phyloP scores from a whole-genome alignment of 192 early-diverging fungal genomes.

The Glomus cerebriforme region DNA sequence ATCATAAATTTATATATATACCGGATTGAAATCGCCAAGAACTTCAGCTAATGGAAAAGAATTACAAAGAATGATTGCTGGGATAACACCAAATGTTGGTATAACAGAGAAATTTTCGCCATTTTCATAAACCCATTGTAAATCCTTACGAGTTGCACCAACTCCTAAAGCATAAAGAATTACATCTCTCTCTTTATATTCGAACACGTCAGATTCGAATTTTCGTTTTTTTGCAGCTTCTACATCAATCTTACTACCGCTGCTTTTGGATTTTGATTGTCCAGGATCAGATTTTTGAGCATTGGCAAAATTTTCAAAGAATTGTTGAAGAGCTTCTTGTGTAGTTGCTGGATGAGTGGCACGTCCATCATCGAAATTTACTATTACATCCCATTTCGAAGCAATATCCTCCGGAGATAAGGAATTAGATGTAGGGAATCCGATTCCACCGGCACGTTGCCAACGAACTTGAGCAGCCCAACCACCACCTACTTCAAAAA shows the following conservation, averaged over 20 bases:
- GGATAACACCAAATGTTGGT: slow-evolving; percentile 92
- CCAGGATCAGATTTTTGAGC: slow-evolving; percentile 36
- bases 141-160: slow-evolving; percentile 84
- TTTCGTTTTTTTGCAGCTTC: slow-evolving; percentile 60
- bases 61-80: slow-evolving; percentile 53
- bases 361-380: slow-evolving; percentile 95
- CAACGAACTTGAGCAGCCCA: slow-evolving; percentile 95
- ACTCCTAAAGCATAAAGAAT: slow-evolving; percentile 95
- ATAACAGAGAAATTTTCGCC: slow-evolving; percentile 78
- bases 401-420: slow-evolving; percentile 88
- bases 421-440: slow-evolving; percentile 81
- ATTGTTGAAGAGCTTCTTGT: slow-evolving; percentile 77
- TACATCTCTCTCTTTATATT: slow-evolving; percentile 87
- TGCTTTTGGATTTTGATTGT: slow-evolving; percentile 42
- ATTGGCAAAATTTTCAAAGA: slow-evolving; percentile 84
- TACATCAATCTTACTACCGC: slow-evolving; percentile 54
- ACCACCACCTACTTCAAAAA: slow-evolving; percentile 97
- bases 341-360: slow-evolving; percentile 82
- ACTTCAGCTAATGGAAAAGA: slow-evolving; percentile 68
- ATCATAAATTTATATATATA: slow-evolving; percentile 29
- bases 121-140: slow-evolving; percentile 93
- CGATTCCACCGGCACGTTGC: slow-evolving; percentile 93
- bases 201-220: slow-evolving; percentile 60
- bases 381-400: slow-evolving; percentile 75
- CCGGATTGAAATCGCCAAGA: slow-evolving; percentile 77